Conservation (phyloP, 2,329 filamentous ascomycete genomes). For the Peltaster fructicola region DNA sequence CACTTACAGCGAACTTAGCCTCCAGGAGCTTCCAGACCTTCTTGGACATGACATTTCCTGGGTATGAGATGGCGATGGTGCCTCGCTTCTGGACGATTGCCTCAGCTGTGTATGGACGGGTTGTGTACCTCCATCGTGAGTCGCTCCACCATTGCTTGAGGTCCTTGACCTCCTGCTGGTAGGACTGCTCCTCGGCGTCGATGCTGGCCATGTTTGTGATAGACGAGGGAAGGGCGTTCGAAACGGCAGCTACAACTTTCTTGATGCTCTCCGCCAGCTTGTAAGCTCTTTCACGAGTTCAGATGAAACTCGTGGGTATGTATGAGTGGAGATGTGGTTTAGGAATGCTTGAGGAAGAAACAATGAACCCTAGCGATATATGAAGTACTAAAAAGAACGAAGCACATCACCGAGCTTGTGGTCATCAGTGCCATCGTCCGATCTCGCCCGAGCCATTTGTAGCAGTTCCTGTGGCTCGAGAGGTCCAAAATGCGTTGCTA, state of each 20-base stretch:
- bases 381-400: too few species aligned
- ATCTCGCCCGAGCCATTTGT: constrained; percentile 2
- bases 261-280: constrained; percentile 20
- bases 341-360: not conserved
- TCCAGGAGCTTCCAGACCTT: constrained; percentile 91
- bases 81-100: constrained; percentile 94
- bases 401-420: too few species aligned
- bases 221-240: constrained; percentile 12
- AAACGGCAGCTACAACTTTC: constrained; percentile 15
- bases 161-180: constrained; percentile 64
- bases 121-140: constrained; percentile 81
- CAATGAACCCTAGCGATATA: too few species aligned
- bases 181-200: constrained; percentile 56
- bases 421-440: too few species aligned
- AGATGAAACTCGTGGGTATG: constrained; percentile 1
- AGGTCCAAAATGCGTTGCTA: too few species aligned
- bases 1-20: constrained; percentile 57
- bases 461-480: too few species aligned
- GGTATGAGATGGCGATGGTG: constrained; percentile 76
- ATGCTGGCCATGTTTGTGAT: constrained; percentile 11
- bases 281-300: too few species aligned
- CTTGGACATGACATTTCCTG: constrained; percentile 75
- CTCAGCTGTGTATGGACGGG: constrained; percentile 84
- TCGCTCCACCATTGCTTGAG: constrained; percentile 93
- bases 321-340: not conserved